phyloP scores from a whole-genome alignment of 164 flowering plant genomes.

The Buxus sempervirens region DNA sequence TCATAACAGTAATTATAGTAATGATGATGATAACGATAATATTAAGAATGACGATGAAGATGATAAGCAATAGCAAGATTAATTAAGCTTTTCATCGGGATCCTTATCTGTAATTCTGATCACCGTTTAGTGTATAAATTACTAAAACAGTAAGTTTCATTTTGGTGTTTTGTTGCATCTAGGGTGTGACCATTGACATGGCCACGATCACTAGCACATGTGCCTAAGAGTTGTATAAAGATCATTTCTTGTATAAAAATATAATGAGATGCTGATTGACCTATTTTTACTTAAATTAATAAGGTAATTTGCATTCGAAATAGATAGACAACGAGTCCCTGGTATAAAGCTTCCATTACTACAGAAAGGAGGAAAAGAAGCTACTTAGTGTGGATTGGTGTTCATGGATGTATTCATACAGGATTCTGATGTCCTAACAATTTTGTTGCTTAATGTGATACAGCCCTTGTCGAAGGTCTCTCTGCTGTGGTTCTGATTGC shows the following conservation, averaged over 20 bases:
- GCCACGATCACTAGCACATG: not conserved
- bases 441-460: slow-evolving; percentile 9
- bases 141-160: too few species aligned
- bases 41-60: too few species aligned
- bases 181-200: not conserved
- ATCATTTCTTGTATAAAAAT: not conserved
- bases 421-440: too few species aligned
- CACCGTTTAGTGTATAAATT: too few species aligned
- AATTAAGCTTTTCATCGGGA: too few species aligned
- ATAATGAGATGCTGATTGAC: not conserved
- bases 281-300: too few species aligned
- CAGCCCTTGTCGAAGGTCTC: slow-evolving; percentile 65
- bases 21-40: too few species aligned
- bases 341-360: not conserved
- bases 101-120: too few species aligned
- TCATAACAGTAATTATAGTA: too few species aligned
- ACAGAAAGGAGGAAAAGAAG: not conserved
- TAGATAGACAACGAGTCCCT: not conserved
- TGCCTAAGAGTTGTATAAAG: not conserved
- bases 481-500: slow-evolving; percentile 59
- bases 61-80: too few species aligned
- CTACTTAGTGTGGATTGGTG: not conserved
- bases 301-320: not conserved
- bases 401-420: not conserved
- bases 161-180: too few species aligned